These are phyloP conservation scores for Chalciporus chontae DNA, from an alignment of 768 basidiomycete genomes.

Conservation along the genomic window DNA sequence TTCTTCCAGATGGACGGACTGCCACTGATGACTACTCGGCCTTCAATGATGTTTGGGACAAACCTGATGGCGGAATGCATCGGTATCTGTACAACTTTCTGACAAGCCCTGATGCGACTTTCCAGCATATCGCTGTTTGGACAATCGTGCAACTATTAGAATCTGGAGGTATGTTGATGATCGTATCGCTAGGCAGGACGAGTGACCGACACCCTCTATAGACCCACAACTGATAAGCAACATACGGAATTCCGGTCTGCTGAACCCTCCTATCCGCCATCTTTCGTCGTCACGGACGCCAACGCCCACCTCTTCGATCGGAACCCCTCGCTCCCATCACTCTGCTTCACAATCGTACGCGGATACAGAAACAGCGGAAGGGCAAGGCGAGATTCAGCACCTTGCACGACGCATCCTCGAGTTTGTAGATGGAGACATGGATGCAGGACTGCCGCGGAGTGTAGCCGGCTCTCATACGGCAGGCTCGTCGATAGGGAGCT, in stretches of 20 bases:
- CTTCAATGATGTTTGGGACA: constrained; percentile 97
- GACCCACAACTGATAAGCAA: constrained; percentile 88
- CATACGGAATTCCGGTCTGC: constrained; percentile 77
- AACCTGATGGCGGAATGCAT: constrained; percentile 97
- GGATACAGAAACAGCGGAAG: constrained; percentile 82
- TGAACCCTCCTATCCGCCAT: constrained; percentile 84
- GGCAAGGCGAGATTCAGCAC: constrained; percentile 86
- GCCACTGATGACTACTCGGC: constrained; percentile 89
- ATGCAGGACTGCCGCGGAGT: constrained; percentile 57
- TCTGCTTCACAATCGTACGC: constrained; percentile 71
- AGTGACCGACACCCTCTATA: constrained; percentile 24
- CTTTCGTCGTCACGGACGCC: constrained; percentile 71
- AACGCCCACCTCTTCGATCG: constrained; percentile 69
- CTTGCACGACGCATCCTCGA: constrained; percentile 84
- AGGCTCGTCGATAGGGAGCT: constrained; percentile 64
- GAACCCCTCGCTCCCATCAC: constrained; percentile 68
- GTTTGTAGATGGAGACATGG: constrained; percentile 73
- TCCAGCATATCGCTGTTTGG: constrained; percentile 99
- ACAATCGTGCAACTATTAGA: constrained; percentile 97
- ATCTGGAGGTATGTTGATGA: constrained; percentile 65
- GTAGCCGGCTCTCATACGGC: constrained; percentile 63
- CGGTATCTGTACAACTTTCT: constrained; percentile 92
- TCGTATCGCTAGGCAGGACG: not conserved
- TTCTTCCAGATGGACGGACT: constrained; percentile 62
- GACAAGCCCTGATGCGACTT: constrained; percentile 90